These are phyloP conservation scores for Medicago lupulina DNA, from an alignment of 306 rosid species.

Conservation along the genomic window DNA sequence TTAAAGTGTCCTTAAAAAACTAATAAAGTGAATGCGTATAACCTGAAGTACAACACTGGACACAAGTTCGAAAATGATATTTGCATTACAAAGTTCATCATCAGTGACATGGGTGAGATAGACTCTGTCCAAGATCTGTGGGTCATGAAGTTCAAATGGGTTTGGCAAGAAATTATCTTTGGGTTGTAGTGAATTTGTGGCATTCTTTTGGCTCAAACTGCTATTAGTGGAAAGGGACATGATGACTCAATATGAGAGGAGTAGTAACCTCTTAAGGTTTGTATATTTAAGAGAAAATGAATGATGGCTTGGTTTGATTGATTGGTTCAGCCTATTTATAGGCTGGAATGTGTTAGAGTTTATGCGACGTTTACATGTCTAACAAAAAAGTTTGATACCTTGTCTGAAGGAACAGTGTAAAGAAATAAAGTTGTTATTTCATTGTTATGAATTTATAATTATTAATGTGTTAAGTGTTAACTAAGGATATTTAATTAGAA, in stretches of 20 bases:
- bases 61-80: slow-evolving; percentile 35
- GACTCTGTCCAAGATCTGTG: slow-evolving; percentile 44
- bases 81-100: slow-evolving; percentile 37
- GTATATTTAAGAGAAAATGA: slow-evolving; percentile 22
- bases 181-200: slow-evolving; percentile 13
- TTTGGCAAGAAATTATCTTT: slow-evolving; percentile 24
- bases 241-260: slow-evolving; percentile 7
- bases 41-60: slow-evolving; percentile 46
- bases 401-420: not conserved
- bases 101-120: slow-evolving; percentile 45
- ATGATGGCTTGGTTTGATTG: not conserved
- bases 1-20: too few relatives aligned
- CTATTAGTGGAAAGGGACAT: slow-evolving; percentile 29
- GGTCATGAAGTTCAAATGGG: slow-evolving; percentile 40
- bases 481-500: too few relatives aligned
- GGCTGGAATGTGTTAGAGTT: slow-evolving; percentile 22
- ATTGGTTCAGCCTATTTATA: slow-evolving; percentile 32
- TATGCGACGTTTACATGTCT: not conserved
- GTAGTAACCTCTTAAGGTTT: slow-evolving; percentile 4
- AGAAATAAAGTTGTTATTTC: not conserved
- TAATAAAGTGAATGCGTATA: not conserved
- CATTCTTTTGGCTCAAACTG: slow-evolving; percentile 12
- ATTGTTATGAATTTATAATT: too few relatives aligned
- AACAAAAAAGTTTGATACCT: not conserved
- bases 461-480: too few relatives aligned